Percentiles rank a stretch among this genome's conserved stretches.
These are phyloP conservation scores for Astrocystis sublimbata DNA, from an alignment of 495 filamentous ascomycete genomes.

Conservation along the genomic window DNA sequence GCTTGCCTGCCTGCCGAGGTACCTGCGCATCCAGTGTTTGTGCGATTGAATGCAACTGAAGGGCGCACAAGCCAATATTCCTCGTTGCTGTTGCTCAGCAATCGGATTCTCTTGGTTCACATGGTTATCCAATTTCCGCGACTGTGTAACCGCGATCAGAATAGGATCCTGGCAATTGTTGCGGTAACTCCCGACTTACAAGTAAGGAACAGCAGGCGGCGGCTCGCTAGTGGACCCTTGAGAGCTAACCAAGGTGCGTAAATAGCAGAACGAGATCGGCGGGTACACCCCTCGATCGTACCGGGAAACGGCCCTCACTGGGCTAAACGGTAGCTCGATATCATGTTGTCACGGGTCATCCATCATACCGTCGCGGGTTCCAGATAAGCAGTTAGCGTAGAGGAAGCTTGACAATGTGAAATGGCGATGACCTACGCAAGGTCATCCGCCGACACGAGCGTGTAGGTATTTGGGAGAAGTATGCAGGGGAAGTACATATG, in stretches of 20 bases:
- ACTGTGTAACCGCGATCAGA: not conserved
- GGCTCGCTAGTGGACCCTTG: not conserved
- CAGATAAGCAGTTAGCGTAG: not conserved
- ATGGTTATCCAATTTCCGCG: not conserved
- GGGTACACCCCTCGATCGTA: constrained; percentile 6
- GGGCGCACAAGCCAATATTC: not conserved
- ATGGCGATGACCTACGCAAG: not conserved
- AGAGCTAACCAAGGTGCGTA: not conserved
- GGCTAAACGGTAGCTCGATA: not conserved
- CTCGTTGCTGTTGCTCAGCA: not conserved
- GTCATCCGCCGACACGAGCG: not conserved
- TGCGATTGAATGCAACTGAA: not conserved
- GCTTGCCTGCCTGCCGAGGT: no score
- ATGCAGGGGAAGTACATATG: not conserved
- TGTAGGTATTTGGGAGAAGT: not conserved
- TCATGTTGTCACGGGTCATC: constrained; percentile 5
- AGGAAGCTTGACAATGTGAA: constrained; percentile 1
- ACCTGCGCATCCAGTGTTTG: not conserved
- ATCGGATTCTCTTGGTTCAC: not conserved
- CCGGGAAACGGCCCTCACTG: not conserved
- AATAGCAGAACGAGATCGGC: not conserved
- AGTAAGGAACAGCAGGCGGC: not conserved
- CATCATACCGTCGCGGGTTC: constrained; percentile 3
- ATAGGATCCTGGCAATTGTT: not conserved
- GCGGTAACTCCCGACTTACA: constrained; percentile 5